Conservation (phyloP, 352 stramenopile species). For the Globisporangium abappressorium region DNA sequence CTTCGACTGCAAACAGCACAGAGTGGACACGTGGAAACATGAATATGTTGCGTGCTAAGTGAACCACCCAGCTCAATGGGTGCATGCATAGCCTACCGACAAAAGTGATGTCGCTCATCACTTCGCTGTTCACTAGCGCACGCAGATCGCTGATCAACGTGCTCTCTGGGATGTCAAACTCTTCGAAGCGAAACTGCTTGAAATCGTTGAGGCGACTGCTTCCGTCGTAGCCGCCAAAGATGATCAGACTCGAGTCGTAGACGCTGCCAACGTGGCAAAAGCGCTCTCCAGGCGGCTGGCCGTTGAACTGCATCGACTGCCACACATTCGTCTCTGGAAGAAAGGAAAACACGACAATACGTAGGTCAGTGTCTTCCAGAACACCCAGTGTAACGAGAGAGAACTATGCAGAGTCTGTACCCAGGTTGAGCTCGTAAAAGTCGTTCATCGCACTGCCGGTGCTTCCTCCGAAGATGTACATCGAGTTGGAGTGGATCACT, state of each 20-base stretch:
- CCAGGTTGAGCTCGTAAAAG: constrained; percentile 93
- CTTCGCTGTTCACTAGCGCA: constrained; percentile 76
- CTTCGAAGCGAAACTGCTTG: constrained; percentile 87
- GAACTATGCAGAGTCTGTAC: constrained; percentile 22
- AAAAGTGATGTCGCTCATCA: constrained; percentile 89
- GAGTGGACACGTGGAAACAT: not conserved
- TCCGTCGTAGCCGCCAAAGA: constrained; percentile 97
- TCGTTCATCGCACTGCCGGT: constrained; percentile 97
- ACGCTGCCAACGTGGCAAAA: constrained; percentile 97
- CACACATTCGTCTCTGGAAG: constrained; percentile 56
- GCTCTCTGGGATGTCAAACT: constrained; percentile 84
- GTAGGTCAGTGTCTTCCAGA: not conserved
- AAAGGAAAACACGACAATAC: not conserved
- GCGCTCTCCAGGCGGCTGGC: constrained; percentile 84
- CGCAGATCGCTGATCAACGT: constrained; percentile 75
- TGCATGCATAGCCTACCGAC: constrained; percentile 40
- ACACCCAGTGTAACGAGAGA: not conserved
- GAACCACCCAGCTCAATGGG: too few species aligned
- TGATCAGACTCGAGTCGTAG: constrained; percentile 91
- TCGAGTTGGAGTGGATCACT: constrained; percentile 91
- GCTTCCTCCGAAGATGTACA: constrained; percentile 96
- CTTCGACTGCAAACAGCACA: constrained; percentile 56
- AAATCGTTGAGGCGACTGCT: constrained; percentile 95
- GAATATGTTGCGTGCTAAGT: too few species aligned
- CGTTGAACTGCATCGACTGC: constrained; percentile 77